phyloP scores from a whole-genome alignment of 805 yeast genomes.

The Candida qinlingensis region DNA sequence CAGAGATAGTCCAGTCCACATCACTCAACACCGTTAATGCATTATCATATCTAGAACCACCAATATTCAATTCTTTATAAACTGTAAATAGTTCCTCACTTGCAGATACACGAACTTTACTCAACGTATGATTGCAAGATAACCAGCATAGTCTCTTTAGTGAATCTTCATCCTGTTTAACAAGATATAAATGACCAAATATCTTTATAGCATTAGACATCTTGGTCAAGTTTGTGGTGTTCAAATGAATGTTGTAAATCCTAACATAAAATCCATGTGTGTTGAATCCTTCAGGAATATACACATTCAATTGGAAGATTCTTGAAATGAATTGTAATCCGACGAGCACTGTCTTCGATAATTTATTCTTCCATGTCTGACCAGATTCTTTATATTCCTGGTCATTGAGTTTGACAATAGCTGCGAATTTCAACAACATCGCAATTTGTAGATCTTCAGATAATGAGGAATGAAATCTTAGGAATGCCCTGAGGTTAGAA shows the following conservation, averaged over 20 bases:
- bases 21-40: constrained; percentile 11
- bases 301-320: constrained; percentile 16
- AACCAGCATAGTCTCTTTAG: constrained; percentile 23
- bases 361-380: constrained; percentile 10
- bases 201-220: constrained; percentile 36
- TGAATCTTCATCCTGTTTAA: constrained; percentile 15
- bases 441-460: constrained; percentile 7
- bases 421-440: constrained; percentile 23
- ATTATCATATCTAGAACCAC: constrained; percentile 27
- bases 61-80: constrained; percentile 27
- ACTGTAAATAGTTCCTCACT: constrained; percentile 39
- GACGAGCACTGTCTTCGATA: constrained; percentile 16
- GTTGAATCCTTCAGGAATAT: constrained; percentile 19
- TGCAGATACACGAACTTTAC: constrained; percentile 31
- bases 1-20: constrained; percentile 14
- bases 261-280: constrained; percentile 38
- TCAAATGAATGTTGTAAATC: constrained; percentile 52
- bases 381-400: not conserved
- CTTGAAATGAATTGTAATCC: constrained; percentile 23
- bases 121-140: constrained; percentile 28
- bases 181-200: constrained; percentile 34
- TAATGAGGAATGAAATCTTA: constrained; percentile 23
- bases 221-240: constrained; percentile 36
- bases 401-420: constrained; percentile 24
- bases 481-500: constrained; percentile 36